Percentiles rank a stretch among this genome's conserved stretches.
Evolutionary conservation across 306 rosid genomes (phyloP).

Genomic region (Alnus rubra): DNA sequence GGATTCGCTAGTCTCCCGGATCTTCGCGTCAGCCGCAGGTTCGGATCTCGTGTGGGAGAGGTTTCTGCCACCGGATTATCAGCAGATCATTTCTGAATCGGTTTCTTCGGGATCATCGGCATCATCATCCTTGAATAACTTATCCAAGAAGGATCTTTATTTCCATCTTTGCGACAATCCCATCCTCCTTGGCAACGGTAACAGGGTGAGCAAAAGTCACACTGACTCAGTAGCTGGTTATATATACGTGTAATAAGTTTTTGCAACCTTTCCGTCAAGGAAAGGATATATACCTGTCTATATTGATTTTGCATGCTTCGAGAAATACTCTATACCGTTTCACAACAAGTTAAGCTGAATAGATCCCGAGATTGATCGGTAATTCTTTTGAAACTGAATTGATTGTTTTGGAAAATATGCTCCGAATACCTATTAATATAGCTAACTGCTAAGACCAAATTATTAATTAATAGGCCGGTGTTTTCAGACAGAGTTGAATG

Average conservation of each 20-base stretch:
- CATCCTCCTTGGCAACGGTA: background rate
- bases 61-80: background rate
- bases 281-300: background rate
- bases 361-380: no score
- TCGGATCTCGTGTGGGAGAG: slow-evolving; percentile 8
- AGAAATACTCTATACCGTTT: no score
- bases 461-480: no score
- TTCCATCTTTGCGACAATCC: slow-evolving; percentile 1
- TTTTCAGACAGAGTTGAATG: no score
- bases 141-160: background rate
- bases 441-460: no score
- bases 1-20: background rate
- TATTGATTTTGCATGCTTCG: no score
- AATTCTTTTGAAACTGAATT: no score
- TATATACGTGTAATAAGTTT: background rate
- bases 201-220: background rate
- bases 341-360: no score
- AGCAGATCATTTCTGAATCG: background rate
- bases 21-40: background rate
- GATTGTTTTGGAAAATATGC: no score
- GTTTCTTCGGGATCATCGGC: background rate
- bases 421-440: no score
- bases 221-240: background rate
- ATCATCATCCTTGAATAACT: background rate
- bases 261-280: background rate